phyloP scores from a whole-genome alignment of 345 rosid genomes.

The Eucalyptus globulus region DNA sequence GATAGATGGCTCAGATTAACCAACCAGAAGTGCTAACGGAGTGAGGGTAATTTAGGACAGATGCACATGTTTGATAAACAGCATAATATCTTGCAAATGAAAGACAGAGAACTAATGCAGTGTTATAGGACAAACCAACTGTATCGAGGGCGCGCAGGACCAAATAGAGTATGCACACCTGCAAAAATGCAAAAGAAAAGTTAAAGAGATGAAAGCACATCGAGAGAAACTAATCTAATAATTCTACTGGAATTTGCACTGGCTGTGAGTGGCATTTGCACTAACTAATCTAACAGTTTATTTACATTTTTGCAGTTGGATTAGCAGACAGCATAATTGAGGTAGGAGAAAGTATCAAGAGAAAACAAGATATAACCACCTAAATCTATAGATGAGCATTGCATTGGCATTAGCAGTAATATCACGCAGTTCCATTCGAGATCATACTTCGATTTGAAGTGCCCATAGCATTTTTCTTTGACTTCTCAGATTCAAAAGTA shows the following conservation, averaged over 20 bases:
- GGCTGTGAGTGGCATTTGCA: neutral
- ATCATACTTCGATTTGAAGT: neutral
- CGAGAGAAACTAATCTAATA: neutral
- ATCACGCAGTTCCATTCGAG: neutral
- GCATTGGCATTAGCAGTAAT: neutral
- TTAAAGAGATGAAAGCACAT: neutral
- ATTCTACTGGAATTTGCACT: too few relatives aligned
- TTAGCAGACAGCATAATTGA: neutral
- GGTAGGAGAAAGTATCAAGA: neutral
- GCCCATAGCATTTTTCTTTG: neutral
- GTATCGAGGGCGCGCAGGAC: too few relatives aligned
- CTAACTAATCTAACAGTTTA: neutral
- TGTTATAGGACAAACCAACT: too few relatives aligned
- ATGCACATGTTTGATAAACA: too few relatives aligned
- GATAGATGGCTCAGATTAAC: neutral
- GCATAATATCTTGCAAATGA: too few relatives aligned
- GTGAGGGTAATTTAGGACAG: neutral
- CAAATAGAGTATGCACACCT: too few relatives aligned
- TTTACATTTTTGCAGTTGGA: neutral
- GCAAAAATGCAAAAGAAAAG: too few relatives aligned
- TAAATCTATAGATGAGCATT: neutral
- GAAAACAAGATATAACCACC: neutral
- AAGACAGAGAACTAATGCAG: too few relatives aligned
- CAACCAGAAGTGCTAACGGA: neutral
- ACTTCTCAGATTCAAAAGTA: neutral